Evolutionary conservation across 257 asterid species (phyloP), one percentile per base, ranked within the genome.

Genomic region (Rehmannia glutinosa): DNA sequence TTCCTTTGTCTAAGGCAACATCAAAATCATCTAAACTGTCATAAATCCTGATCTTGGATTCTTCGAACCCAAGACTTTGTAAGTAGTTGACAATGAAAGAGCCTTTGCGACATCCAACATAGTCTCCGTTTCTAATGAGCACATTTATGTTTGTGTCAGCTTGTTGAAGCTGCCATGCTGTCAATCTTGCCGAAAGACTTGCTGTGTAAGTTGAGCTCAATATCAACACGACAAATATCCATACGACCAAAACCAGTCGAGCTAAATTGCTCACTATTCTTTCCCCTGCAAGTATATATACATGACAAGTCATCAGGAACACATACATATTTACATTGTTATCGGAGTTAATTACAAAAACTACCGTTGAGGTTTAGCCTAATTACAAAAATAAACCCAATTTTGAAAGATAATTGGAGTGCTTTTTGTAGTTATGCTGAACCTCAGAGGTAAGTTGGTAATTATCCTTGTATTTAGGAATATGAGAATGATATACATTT

Each of bases 181-280:
- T 82, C 43, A 85, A 77, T 62, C 74, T 80, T 7, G 91, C 78
- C 1, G 86, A 73, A 56, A 85, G 69, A 58, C 74, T 85, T 41
- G 88, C 86, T 2, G 78, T 82, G 57, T 85, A 85, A 20, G 88
- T 82, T n/a, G 88, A 82, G 73, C 45, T 80, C 20, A 85, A 54
- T 52, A 82, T 39, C 46, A 69, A 19, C 74, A 75, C 91, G 8
- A 85, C 88, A 3, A 80, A 74, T 11, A 77, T 80, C 85, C 91
- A 82, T 38, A 69, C 65, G 27, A 76, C 75, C 19, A 85, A 10
- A 71, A 80, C 69, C 49, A 85, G 39, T 52, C 82, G 72, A 27
- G 83, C 43, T 46, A 85, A 68, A 52, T 50, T 72, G 62, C 62
- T 75, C 45, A 75, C 62, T 30, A 80, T 42, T 51, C 74, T 70